A percentile compares a stretch with the other conserved stretches of the same genome.
Conservation (phyloP, 345 rosid species). For the Eucalyptus curtisii region DNA sequence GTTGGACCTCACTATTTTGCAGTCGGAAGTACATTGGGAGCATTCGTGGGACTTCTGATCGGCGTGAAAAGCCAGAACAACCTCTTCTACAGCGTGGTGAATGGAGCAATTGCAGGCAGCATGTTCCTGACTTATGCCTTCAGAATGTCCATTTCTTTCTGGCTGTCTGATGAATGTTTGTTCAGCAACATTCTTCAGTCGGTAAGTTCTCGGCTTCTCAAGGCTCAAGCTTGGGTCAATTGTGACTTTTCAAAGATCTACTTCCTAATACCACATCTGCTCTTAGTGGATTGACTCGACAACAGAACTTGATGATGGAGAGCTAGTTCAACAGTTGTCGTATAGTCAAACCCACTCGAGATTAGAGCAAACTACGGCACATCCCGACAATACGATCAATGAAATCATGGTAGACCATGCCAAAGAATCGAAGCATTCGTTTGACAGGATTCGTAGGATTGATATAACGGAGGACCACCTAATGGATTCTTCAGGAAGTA, state of each 20-base stretch:
- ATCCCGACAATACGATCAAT: background rate
- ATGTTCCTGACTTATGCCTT: background rate
- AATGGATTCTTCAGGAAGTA: conserved; percentile 4
- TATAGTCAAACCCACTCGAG: background rate
- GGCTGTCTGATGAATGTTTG: background rate
- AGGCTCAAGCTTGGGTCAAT: background rate
- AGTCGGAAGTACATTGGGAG: conserved; percentile 18
- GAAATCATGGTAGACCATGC: background rate
- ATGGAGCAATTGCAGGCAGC: conserved; percentile 12
- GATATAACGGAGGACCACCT: background rate
- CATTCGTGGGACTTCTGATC: conserved; percentile 2
- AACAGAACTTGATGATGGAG: conserved; percentile 61
- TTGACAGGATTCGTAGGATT: background rate
- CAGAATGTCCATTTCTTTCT: background rate
- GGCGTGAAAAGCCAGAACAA: conserved; percentile 12
- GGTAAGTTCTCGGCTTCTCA: background rate
- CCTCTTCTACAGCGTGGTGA: conserved; percentile 4
- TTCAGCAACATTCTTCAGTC: background rate
- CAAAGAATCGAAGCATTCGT: background rate
- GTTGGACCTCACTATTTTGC: background rate
- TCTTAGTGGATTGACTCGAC: conserved; percentile 65
- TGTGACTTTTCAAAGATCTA: background rate
- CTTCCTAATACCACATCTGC: background rate
- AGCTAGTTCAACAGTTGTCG: background rate
- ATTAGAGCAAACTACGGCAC: background rate